These are phyloP conservation scores for Macrophomina tecta DNA, from an alignment of 2,329 filamentous ascomycete genomes.

Conservation along the genomic window DNA sequence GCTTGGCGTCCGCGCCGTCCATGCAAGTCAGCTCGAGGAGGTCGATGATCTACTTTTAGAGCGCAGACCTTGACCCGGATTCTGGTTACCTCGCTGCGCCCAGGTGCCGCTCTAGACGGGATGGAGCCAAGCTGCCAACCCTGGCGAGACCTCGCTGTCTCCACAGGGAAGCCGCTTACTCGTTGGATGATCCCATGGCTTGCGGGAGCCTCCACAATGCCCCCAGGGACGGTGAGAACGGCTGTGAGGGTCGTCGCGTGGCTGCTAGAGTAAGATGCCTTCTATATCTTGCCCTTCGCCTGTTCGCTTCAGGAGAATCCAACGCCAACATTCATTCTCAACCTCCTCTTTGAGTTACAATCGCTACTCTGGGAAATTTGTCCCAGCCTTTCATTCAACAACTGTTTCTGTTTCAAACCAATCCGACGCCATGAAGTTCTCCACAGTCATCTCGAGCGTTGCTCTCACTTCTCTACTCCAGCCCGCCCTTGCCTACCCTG, in stretches of 20 bases:
- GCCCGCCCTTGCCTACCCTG: slow-evolving; percentile 32
- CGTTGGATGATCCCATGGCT: neutral
- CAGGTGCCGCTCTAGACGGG: neutral
- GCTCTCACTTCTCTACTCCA: slow-evolving; percentile 32
- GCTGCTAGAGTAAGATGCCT: neutral
- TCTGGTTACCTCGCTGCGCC: neutral
- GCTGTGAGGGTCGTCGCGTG: neutral
- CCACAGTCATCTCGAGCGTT: slow-evolving; percentile 30
- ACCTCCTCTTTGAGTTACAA: neutral
- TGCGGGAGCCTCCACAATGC: neutral
- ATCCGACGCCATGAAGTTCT: slow-evolving; percentile 33
- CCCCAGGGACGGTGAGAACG: neutral
- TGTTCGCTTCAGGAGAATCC: neutral
- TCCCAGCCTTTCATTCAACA: slow-evolving; percentile 2
- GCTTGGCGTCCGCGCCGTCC: slow-evolving; percentile 3
- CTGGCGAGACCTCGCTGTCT: neutral
- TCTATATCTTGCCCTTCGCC: slow-evolving; percentile 1
- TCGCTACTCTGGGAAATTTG: neutral
- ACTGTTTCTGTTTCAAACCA: neutral
- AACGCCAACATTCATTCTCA: slow-evolving; percentile 4
- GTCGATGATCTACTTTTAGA: slow-evolving; percentile 11
- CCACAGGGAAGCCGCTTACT: neutral
- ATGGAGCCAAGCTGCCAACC: neutral
- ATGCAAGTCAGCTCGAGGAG: slow-evolving; percentile 1
- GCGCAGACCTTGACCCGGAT: neutral